Conservation (phyloP, 179 eudicot species). For the Carnegiea gigantea region DNA sequence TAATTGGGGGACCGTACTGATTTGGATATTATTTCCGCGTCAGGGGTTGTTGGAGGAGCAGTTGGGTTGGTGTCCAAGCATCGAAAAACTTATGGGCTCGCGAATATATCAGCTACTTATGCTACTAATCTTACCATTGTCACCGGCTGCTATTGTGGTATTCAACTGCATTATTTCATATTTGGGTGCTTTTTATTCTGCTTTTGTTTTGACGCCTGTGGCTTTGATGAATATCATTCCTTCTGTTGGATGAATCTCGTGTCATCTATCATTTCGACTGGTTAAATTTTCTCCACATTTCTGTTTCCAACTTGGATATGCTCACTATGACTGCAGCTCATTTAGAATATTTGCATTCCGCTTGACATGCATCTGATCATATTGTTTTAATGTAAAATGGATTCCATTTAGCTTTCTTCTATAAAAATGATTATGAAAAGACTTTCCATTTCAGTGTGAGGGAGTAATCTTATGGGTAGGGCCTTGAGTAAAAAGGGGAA, state of each 20-base stretch:
- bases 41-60: constrained; percentile 78
- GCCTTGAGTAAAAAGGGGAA: no score
- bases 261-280: no score
- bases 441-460: no score
- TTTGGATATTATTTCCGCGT: background rate
- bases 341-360: no score
- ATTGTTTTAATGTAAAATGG: no score
- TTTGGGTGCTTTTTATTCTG: background rate
- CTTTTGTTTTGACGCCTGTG: background rate
- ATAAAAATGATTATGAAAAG: no score
- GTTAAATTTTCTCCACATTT: background rate
- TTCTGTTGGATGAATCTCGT: background rate
- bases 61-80: constrained; percentile 67
- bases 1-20: background rate
- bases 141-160: constrained; percentile 84
- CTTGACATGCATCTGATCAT: no score
- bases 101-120: constrained; percentile 69
- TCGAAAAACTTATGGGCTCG: constrained; percentile 61
- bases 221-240: constrained; percentile 6
- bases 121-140: constrained; percentile 85
- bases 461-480: no score
- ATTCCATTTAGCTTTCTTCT: no score
- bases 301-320: no score
- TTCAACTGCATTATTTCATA: constrained; percentile 2
- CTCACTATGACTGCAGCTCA: no score